These are phyloP conservation scores for Cochlearia excelsa DNA, from an alignment of 345 rosid genomes.

Conservation along the genomic window DNA sequence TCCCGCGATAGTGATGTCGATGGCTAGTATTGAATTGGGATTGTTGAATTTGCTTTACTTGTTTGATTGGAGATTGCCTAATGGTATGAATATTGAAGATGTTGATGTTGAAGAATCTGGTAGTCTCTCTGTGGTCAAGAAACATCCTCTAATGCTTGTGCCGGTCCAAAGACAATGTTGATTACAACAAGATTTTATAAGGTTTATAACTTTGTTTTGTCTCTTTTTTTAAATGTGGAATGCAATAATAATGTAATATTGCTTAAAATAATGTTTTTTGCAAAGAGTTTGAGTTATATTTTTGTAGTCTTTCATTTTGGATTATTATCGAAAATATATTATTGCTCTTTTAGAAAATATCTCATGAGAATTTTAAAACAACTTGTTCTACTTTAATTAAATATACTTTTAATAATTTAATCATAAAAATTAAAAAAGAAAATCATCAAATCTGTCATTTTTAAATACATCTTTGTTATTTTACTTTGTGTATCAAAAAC, in stretches of 20 bases:
- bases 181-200: not conserved
- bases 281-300: not conserved
- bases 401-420: too few species aligned
- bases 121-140: conserved; percentile 8
- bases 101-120: conserved; percentile 25
- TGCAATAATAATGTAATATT: too few species aligned
- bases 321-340: not conserved
- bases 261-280: too few species aligned
- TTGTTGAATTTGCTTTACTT: conserved; percentile 24
- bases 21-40: conserved; percentile 7
- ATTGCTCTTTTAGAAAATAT: not conserved
- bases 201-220: not conserved
- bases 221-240: too few species aligned
- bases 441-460: too few species aligned
- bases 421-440: too few species aligned
- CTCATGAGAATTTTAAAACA: not conserved
- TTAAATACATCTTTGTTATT: too few species aligned
- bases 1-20: conserved; percentile 34
- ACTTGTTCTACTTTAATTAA: too few species aligned
- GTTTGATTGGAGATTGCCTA: conserved; percentile 19
- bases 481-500: too few species aligned
- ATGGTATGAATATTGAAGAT: conserved; percentile 16
- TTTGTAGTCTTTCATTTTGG: not conserved
- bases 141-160: conserved; percentile 36
- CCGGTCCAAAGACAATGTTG: conserved; percentile 5